Evolutionary conservation across 192 early-diverging fungal species (phyloP).

Genomic region (Mortierella hygrophila): DNA sequence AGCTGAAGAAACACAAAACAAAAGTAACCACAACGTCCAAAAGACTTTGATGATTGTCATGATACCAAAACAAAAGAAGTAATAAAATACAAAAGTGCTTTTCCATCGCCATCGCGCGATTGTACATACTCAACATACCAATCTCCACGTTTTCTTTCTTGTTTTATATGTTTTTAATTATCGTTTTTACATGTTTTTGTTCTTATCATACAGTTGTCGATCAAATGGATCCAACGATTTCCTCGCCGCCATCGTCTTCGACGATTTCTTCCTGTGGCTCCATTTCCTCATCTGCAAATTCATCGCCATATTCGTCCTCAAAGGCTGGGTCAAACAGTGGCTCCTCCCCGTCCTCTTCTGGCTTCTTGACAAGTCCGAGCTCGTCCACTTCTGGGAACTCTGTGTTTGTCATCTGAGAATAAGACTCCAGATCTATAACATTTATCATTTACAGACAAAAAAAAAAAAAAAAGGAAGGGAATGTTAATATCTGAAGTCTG

Average conservation of each 20-base stretch:
- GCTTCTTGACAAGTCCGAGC: constrained; percentile 21
- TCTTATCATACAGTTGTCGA: not conserved
- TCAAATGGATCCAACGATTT: constrained; percentile 35
- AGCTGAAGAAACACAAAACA: not conserved
- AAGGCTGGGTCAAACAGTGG: constrained; percentile 8
- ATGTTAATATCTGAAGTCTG: too few relatives aligned
- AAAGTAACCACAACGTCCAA: not conserved
- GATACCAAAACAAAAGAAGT: constrained; percentile 2
- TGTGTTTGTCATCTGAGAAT: constrained; percentile 25
- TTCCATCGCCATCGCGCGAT: not conserved
- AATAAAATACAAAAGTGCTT: constrained; percentile 4
- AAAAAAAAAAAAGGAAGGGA: too few relatives aligned
- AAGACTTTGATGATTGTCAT: not conserved
- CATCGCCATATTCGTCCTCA: constrained; percentile 27
- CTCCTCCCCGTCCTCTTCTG: constrained; percentile 14
- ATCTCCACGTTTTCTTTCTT: not conserved
- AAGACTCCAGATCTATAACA: constrained; percentile 29
- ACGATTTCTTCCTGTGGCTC: constrained; percentile 7
- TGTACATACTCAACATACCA: not conserved
- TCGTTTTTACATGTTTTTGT: too few relatives aligned
- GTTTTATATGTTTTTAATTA: not conserved
- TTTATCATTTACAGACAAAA: not conserved
- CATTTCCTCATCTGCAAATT: constrained; percentile 7
- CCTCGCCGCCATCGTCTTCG: constrained; percentile 31
- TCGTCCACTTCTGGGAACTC: constrained; percentile 38